Evolutionary conservation across 495 filamentous ascomycete genomes (phyloP).

Genomic region (Physcia stellaris): DNA sequence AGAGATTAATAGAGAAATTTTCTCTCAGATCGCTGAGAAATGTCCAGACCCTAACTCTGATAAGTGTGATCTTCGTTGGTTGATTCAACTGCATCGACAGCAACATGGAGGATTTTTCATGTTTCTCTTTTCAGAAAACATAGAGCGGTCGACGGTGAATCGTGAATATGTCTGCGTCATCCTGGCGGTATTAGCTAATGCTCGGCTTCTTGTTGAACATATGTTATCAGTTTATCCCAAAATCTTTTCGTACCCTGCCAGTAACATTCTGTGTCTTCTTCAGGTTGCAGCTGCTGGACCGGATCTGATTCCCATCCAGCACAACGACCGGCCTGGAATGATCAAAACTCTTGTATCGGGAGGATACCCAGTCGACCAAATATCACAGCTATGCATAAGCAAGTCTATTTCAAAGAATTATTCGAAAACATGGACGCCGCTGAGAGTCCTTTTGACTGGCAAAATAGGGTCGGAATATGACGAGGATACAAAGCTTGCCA

Average conservation of each 20-base stretch:
- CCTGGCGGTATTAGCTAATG: not conserved
- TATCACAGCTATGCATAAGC: too few relatives aligned
- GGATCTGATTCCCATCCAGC: not conserved
- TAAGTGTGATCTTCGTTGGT: not conserved
- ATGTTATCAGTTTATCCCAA: too few relatives aligned
- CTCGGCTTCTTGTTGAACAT: not conserved
- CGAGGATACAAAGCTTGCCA: slow-evolving; percentile 2
- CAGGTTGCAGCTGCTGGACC: not conserved
- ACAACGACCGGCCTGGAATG: not conserved
- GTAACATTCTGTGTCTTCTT: not conserved
- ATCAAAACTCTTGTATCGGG: not conserved
- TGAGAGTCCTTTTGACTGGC: not conserved
- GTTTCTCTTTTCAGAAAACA: not conserved
- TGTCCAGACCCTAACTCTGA: not conserved
- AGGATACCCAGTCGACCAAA: not conserved
- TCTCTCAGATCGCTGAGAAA: too few relatives aligned
- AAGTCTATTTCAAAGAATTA: not conserved
- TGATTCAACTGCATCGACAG: not conserved
- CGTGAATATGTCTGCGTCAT: not conserved
- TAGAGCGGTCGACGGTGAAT: not conserved
- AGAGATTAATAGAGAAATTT: too few relatives aligned
- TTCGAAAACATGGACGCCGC: not conserved
- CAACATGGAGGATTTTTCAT: not conserved
- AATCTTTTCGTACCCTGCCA: too few relatives aligned
- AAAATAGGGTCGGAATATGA: not conserved